Percentiles rank a stretch among this genome's conserved stretches.
Evolutionary conservation across 2,329 filamentous ascomycete species (phyloP).

Genomic region (Aspergillus aculeatus): DNA sequence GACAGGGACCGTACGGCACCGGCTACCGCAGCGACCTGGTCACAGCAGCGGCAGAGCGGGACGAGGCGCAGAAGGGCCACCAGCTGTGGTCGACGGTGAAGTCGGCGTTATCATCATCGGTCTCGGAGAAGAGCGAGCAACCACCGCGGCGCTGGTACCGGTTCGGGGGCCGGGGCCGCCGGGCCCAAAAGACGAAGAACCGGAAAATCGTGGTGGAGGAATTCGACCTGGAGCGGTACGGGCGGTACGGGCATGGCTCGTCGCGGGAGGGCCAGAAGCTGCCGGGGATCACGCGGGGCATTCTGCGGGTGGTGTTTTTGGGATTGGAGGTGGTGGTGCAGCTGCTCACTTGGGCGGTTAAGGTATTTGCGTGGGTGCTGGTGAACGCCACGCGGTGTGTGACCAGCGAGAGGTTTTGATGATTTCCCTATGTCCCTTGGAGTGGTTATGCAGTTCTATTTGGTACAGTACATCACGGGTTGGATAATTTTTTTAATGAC

Average conservation of each 20-base stretch:
- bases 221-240: constrained; percentile 48
- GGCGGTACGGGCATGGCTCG: constrained; percentile 38
- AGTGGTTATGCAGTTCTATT: background rate
- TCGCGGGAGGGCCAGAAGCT: constrained; percentile 41
- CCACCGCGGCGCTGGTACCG: constrained; percentile 17
- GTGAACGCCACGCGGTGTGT: constrained; percentile 40
- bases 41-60: constrained; percentile 43
- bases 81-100: constrained; percentile 37
- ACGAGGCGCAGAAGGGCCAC: constrained; percentile 41
- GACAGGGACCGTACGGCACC: constrained; percentile 4
- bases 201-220: constrained; percentile 39
- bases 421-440: no score
- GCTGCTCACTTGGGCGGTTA: constrained; percentile 38
- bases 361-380: constrained; percentile 43
- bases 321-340: constrained; percentile 39
- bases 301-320: constrained; percentile 41
- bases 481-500: background rate
- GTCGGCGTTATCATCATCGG: constrained; percentile 18
- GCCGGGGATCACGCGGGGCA: constrained; percentile 35
- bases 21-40: constrained; percentile 33
- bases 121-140: constrained; percentile 9
- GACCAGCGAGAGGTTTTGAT: constrained; percentile 43
- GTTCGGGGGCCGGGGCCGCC: constrained; percentile 14
- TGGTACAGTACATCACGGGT: background rate
- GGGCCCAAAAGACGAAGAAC: constrained; percentile 19